Percentiles rank a stretch among this genome's conserved stretches.
Evolutionary conservation across 495 filamentous ascomycete genomes (phyloP).

Genomic region (Podospora conica): DNA sequence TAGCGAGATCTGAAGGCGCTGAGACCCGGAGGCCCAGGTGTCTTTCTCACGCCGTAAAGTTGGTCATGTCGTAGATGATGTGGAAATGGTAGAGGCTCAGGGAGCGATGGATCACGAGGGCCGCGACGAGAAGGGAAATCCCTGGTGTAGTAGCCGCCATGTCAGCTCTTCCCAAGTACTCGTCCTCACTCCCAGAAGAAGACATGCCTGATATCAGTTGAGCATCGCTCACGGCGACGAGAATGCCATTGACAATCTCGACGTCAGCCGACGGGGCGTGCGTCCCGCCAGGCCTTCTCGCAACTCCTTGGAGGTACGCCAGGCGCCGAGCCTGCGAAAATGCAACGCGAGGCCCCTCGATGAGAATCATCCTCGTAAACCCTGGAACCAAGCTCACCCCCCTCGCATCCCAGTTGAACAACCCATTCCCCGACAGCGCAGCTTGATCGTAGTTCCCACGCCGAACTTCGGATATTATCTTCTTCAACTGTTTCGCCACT

Average conservation of each 20-base stretch:
- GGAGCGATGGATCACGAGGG: background rate
- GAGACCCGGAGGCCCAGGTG: too few species aligned
- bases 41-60: background rate
- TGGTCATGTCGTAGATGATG: background rate
- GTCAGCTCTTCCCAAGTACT: background rate
- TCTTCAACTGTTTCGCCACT: too few species aligned
- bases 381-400: background rate
- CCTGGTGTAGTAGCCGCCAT: background rate
- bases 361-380: background rate
- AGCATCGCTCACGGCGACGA: background rate
- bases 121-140: background rate
- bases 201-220: background rate
- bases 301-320: background rate
- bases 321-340: background rate
- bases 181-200: background rate
- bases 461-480: too few species aligned
- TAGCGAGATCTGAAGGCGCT: background rate
- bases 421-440: too few species aligned
- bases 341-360: background rate
- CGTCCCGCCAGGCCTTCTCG: background rate
- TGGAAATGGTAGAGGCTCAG: background rate
- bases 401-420: too few species aligned
- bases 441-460: too few species aligned
- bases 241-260: background rate
- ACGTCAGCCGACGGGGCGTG: background rate